Conservation (phyloP, 2,329 filamentous ascomycete genomes). For the Microcyclospora pomicola region DNA sequence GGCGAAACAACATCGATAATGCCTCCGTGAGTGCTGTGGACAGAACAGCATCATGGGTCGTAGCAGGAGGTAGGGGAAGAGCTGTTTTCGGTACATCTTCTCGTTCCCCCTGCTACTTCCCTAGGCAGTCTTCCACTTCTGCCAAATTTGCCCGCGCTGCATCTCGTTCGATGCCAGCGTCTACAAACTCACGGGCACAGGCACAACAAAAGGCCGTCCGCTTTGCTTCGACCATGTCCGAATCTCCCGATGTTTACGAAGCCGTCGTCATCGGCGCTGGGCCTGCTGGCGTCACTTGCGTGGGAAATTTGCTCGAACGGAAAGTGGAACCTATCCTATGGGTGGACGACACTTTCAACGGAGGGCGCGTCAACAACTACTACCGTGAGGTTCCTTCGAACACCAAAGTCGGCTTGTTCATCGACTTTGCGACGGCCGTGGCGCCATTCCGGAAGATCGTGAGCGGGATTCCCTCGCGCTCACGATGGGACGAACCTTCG, state of each 20-base stretch:
- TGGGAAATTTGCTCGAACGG: conserved; percentile 48
- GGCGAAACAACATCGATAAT: too few species aligned
- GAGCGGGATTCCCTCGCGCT: conserved; percentile 27
- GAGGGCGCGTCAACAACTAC: conserved; percentile 27
- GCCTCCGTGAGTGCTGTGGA: too few species aligned
- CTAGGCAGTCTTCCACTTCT: too few species aligned
- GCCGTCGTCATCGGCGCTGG: conserved; percentile 47
- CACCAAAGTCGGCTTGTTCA: conserved; percentile 47
- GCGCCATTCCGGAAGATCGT: conserved; percentile 40
- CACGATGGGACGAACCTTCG: conserved; percentile 16
- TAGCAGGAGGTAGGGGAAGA: too few species aligned
- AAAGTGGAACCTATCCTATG: conserved; percentile 40
- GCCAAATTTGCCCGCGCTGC: too few species aligned
- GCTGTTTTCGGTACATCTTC: too few species aligned
- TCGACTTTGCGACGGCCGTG: conserved; percentile 41
- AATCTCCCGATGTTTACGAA: conserved; percentile 23
- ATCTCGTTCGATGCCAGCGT: too few species aligned
- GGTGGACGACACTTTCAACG: conserved; percentile 45
- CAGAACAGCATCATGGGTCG: too few species aligned
- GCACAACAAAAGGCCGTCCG: not conserved
- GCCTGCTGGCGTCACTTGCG: conserved; percentile 44
- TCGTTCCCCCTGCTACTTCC: too few species aligned
- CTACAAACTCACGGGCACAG: too few species aligned
- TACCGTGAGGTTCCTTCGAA: conserved; percentile 52
- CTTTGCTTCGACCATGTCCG: conserved; percentile 2